A percentile compares a stretch with the other conserved stretches of the same genome.
Evolutionary conservation across 345 rosid species (phyloP).

Genomic region (Populus simonii): DNA sequence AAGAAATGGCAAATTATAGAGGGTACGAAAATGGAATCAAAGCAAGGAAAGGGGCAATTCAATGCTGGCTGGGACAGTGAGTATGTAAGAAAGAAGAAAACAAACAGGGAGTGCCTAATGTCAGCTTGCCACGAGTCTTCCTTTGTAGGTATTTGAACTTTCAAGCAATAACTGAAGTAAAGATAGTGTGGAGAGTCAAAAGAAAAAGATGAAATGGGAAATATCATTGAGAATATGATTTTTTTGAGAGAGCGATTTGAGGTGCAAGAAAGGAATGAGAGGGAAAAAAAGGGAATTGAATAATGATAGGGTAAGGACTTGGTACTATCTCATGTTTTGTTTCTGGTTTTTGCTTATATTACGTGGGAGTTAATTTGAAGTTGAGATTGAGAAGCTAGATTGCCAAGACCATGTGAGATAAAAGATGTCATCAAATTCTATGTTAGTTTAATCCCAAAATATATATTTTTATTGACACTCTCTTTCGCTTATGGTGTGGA

Average conservation of each 20-base stretch:
- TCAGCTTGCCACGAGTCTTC: neutral
- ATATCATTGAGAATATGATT: neutral
- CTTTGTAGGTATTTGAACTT: slow-evolving; percentile 11
- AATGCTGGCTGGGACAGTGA: slow-evolving; percentile 9
- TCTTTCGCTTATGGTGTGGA: neutral
- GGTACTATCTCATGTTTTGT: neutral
- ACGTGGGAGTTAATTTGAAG: neutral
- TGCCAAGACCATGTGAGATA: neutral
- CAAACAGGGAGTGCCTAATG: neutral
- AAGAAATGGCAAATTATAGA: neutral
- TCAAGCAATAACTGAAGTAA: slow-evolving; percentile 22
- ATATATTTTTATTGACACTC: neutral
- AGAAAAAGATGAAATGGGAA: slow-evolving; percentile 1
- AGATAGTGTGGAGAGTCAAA: slow-evolving; percentile 17
- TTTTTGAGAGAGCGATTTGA: neutral
- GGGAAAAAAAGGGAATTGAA: no score
- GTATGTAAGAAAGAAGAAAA: neutral
- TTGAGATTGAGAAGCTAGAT: neutral
- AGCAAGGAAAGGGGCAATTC: slow-evolving; percentile 12
- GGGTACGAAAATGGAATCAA: slow-evolving; percentile 8
- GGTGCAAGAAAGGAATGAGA: slow-evolving; percentile 2
- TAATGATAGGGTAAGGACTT: neutral
- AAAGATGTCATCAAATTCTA: neutral
- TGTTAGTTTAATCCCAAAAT: neutral
- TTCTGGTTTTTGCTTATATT: neutral